Conservation (phyloP, 2,329 filamentous ascomycete genomes). For the Cladosporium sp. region DNA sequence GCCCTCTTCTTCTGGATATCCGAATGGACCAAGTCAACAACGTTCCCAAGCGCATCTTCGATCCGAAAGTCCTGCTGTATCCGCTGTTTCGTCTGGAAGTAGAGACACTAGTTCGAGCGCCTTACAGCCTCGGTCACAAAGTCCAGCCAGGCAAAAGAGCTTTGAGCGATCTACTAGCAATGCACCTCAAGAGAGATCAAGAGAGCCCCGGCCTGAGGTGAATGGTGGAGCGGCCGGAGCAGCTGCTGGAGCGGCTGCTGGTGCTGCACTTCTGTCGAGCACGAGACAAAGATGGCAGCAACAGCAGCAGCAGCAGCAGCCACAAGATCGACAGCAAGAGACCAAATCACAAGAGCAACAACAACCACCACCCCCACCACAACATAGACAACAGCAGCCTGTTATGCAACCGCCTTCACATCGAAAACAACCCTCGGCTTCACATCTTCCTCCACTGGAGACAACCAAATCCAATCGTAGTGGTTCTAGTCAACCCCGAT, state of each 20-base stretch:
- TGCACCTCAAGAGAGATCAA: neutral
- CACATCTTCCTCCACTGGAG: slow-evolving; percentile 15
- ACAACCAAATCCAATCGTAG: slow-evolving; percentile 9
- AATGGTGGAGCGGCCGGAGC: neutral
- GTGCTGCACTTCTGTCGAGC: slow-evolving; percentile 5
- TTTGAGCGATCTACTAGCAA: slow-evolving; percentile 4
- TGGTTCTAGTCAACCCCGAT: neutral
- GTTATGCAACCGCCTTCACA: neutral
- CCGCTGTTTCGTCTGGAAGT: slow-evolving; percentile 7
- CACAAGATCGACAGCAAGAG: neutral
- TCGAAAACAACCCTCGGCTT: slow-evolving; percentile 5
- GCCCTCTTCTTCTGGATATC: neutral
- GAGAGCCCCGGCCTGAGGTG: neutral
- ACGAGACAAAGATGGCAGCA: slow-evolving; percentile 12
- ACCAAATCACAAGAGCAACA: neutral
- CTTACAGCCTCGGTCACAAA: slow-evolving; percentile 16
- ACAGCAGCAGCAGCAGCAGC: neutral
- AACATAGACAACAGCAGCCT: slow-evolving; percentile 1
- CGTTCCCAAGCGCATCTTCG: slow-evolving; percentile 12
- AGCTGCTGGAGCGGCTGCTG: slow-evolving; percentile 5
- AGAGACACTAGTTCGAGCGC: neutral
- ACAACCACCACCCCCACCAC: neutral
- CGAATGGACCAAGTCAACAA: neutral
- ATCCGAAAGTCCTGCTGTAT: slow-evolving; percentile 17
- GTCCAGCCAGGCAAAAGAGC: slow-evolving; percentile 18